These are phyloP conservation scores for Hymenoscyphus infarciens DNA, from an alignment of 2,329 filamentous ascomycete species.

Conservation along the genomic window DNA sequence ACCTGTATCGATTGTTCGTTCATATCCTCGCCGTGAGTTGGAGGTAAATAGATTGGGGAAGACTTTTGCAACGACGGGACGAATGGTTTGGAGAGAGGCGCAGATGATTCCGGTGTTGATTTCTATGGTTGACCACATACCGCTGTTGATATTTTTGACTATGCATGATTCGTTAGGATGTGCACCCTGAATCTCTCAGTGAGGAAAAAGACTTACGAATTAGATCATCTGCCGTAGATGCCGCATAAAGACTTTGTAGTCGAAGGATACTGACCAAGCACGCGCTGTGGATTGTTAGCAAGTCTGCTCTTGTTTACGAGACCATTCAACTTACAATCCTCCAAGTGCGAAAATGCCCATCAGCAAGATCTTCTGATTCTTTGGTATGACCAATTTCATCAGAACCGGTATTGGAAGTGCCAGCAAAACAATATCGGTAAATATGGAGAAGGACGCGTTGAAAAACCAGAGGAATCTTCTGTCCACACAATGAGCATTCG, in stretches of 20 bases:
- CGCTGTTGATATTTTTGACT: slow-evolving; percentile 15
- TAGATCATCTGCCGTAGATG: slow-evolving; percentile 12
- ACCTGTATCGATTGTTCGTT: neutral
- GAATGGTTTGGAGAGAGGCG: slow-evolving; percentile 61
- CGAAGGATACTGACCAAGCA: slow-evolving; percentile 22
- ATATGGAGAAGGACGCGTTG: slow-evolving; percentile 23
- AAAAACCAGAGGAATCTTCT: slow-evolving; percentile 22
- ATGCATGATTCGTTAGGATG: neutral
- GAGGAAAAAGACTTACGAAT: slow-evolving; percentile 14
- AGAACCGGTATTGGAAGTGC: slow-evolving; percentile 22
- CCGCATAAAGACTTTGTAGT: slow-evolving; percentile 18
- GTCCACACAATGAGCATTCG: slow-evolving; percentile 13
- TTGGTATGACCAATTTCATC: slow-evolving; percentile 18
- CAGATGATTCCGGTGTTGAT: slow-evolving; percentile 39
- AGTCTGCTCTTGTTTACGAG: neutral
- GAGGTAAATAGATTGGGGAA: slow-evolving; percentile 17
- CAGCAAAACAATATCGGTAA: slow-evolving; percentile 22
- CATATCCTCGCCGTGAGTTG: neutral
- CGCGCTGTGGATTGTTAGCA: slow-evolving; percentile 13
- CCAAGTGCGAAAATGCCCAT: slow-evolving; percentile 26
- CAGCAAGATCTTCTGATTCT: slow-evolving; percentile 22
- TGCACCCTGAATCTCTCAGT: neutral
- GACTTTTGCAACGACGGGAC: slow-evolving; percentile 46
- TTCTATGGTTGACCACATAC: slow-evolving; percentile 36
- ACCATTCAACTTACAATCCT: slow-evolving; percentile 23